A percentile compares a stretch with the other conserved stretches of the same genome.
phyloP scores from a whole-genome alignment of 306 rosid genomes.

The Mucuna pruriens region DNA sequence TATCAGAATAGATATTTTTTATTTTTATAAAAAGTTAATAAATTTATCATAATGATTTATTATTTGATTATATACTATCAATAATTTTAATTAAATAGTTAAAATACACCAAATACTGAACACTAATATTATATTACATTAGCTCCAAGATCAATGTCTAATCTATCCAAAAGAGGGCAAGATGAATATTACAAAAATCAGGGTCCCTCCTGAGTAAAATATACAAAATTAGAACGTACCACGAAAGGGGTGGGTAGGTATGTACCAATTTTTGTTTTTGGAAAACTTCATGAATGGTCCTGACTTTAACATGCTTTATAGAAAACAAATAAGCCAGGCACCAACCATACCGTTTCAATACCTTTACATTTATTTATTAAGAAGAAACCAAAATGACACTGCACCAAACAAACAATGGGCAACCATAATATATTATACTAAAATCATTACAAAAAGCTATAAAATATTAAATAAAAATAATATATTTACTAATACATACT shows the following conservation, averaged over 20 bases:
- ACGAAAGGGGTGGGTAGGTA: conserved; percentile 23
- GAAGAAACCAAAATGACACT: conserved; percentile 42
- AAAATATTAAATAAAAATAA: conserved; percentile 15
- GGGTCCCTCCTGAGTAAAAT: background rate
- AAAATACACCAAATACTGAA: background rate
- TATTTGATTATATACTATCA: too few species aligned
- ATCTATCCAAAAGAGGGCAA: background rate
- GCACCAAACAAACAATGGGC: conserved; percentile 35
- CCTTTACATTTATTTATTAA: conserved; percentile 40
- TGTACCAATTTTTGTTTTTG: background rate
- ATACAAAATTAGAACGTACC: conserved; percentile 33
- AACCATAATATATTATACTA: background rate
- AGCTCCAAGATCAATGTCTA: background rate
- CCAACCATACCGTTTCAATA: conserved; percentile 42
- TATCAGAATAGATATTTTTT: too few species aligned
- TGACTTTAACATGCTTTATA: conserved; percentile 30
- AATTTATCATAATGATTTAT: background rate
- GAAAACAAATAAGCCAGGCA: conserved; percentile 26
- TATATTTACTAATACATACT: too few species aligned
- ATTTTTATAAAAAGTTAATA: background rate
- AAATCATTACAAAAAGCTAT: background rate
- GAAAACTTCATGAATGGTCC: conserved; percentile 33
- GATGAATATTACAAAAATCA: background rate
- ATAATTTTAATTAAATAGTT: too few species aligned
- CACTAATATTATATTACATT: background rate